Percentiles rank a stretch among this genome's conserved stretches.
These are phyloP conservation scores for Pyrenochaeta sp. DNA, from an alignment of 2,329 filamentous ascomycete genomes.

Conservation along the genomic window DNA sequence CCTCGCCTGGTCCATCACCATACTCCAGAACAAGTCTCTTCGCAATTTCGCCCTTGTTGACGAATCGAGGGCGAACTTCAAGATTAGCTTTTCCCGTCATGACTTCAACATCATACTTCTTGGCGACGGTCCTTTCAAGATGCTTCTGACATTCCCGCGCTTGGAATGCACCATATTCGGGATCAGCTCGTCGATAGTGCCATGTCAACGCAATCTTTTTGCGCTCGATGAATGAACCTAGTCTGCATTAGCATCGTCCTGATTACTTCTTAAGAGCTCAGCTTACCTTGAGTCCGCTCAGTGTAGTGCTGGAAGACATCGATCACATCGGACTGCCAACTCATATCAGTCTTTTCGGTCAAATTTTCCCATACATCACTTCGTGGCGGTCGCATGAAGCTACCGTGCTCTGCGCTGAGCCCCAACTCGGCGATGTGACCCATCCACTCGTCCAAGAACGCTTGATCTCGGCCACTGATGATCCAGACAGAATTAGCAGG, in stretches of 20 bases:
- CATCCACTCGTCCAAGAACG: slow-evolving; percentile 88
- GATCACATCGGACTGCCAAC: slow-evolving; percentile 87
- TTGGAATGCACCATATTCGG: slow-evolving; percentile 81
- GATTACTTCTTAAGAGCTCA: too few species aligned
- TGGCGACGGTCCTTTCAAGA: slow-evolving; percentile 77
- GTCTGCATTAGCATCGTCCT: slow-evolving; percentile 19
- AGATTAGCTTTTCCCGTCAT: slow-evolving; percentile 97
- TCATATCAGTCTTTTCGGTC: slow-evolving; percentile 86
- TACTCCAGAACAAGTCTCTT: slow-evolving; percentile 82
- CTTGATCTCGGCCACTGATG: slow-evolving; percentile 92
- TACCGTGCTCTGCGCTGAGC: slow-evolving; percentile 96
- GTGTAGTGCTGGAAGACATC: slow-evolving; percentile 88
- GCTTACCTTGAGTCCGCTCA: slow-evolving; percentile 79
- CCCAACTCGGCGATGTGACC: slow-evolving; percentile 89
- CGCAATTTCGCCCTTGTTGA: slow-evolving; percentile 97
- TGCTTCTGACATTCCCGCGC: slow-evolving; percentile 82
- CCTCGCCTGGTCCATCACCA: slow-evolving; percentile 61
- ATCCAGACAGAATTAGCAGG: slow-evolving; percentile 94
- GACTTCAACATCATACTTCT: slow-evolving; percentile 89
- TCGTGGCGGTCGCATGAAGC: slow-evolving; percentile 86
- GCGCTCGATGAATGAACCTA: slow-evolving; percentile 88
- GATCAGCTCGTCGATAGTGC: slow-evolving; percentile 94
- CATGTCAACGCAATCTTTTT: slow-evolving; percentile 95
- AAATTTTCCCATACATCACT: slow-evolving; percentile 85
- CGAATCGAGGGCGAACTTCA: slow-evolving; percentile 93